A percentile compares a stretch with the other conserved stretches of the same genome.
Conservation (phyloP, 1,284 basidiomycete genomes). For the Moesziomyces aphidis region DNA sequence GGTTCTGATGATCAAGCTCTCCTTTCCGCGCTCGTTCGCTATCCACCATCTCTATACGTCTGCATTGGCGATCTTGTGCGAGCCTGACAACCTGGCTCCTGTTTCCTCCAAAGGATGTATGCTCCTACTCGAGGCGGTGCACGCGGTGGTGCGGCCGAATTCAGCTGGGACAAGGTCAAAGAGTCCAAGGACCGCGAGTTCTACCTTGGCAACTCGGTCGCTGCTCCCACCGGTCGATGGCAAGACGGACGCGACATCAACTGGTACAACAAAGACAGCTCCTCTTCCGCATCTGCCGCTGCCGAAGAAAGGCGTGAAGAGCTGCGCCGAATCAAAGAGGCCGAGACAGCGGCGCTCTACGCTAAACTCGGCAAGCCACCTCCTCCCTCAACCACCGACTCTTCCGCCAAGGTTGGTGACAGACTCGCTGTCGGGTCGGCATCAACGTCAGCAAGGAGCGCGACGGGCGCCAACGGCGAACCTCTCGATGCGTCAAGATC, state of each 20-base stretch:
- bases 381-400: slow-evolving; percentile 2
- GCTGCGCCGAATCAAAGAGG: slow-evolving; percentile 56
- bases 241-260: slow-evolving; percentile 64
- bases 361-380: slow-evolving; percentile 42
- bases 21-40: too few relatives aligned
- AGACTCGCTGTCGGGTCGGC: slow-evolving; percentile 35
- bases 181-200: slow-evolving; percentile 65
- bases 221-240: slow-evolving; percentile 66
- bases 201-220: slow-evolving; percentile 65
- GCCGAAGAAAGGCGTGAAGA: slow-evolving; percentile 55
- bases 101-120: slow-evolving; percentile 3
- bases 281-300: slow-evolving; percentile 3
- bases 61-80: too few relatives aligned
- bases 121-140: slow-evolving; percentile 55
- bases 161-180: slow-evolving; percentile 63
- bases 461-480: slow-evolving; percentile 48
- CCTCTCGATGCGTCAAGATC: slow-evolving; percentile 19
- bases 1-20: too few relatives aligned
- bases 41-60: neutral
- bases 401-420: slow-evolving; percentile 20
- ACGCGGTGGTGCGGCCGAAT: slow-evolving; percentile 63
- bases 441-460: slow-evolving; percentile 12
- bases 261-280: slow-evolving; percentile 65
- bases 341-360: slow-evolving; percentile 61
- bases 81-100: too few relatives aligned